phyloP scores from a whole-genome alignment of 805 yeast species.

The Starmerella bacillaris region DNA sequence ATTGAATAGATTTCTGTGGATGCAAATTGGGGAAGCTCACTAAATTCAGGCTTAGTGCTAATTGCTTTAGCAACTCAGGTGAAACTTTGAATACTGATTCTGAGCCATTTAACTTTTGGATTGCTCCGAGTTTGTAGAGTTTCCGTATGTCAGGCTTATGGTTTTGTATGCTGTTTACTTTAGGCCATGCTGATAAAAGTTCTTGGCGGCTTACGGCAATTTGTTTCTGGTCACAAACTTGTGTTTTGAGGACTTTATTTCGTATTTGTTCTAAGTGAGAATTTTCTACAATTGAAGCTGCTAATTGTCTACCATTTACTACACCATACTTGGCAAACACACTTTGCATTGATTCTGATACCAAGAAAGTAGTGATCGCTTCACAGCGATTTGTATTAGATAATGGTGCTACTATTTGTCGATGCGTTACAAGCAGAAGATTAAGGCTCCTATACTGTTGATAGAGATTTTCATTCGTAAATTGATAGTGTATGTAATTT shows the following conservation, averaged over 20 bases:
- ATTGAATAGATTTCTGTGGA: constrained; percentile 8
- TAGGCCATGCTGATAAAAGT: constrained; percentile 34
- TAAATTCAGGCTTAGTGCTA: constrained; percentile 10
- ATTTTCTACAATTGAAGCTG: constrained; percentile 12
- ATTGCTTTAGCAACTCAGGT: constrained; percentile 3
- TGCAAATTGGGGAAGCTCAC: constrained; percentile 5
- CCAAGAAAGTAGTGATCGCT: too few relatives aligned
- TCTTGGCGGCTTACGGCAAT: constrained; percentile 27
- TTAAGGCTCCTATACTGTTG: too few relatives aligned
- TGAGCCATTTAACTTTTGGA: constrained; percentile 5
- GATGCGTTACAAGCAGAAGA: too few relatives aligned
- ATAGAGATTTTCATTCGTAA: too few relatives aligned
- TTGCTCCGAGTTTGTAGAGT: not conserved
- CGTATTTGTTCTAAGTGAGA: constrained; percentile 9
- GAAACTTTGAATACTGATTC: constrained; percentile 11
- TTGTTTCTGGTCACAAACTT: not conserved
- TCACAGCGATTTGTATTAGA: too few relatives aligned
- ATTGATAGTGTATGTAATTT: too few relatives aligned
- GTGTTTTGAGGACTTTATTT: not conserved
- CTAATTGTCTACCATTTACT: constrained; percentile 11
- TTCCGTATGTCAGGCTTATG: constrained; percentile 3
- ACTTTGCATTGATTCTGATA: constrained; percentile 18
- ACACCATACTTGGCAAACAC: constrained; percentile 13
- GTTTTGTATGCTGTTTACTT: constrained; percentile 23
- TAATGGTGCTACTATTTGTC: too few relatives aligned